Conservation (phyloP, 2,329 filamentous ascomycete genomes). For the Aspergillus fijiensis region DNA sequence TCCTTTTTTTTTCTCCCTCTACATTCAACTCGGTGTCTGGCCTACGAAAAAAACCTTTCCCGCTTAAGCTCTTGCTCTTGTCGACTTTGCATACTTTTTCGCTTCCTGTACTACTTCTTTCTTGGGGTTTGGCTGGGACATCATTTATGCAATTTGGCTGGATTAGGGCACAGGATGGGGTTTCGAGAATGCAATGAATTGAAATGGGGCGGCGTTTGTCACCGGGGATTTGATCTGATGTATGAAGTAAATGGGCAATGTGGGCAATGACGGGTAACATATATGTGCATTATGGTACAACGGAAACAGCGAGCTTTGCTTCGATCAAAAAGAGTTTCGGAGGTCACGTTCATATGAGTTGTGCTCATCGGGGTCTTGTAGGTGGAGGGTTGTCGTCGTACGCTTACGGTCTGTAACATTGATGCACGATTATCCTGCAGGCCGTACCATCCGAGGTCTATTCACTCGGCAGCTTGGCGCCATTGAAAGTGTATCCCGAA, state of each 20-base stretch:
- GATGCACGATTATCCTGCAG: too few species aligned
- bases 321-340: neutral
- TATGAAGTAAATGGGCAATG: neutral
- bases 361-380: too few species aligned
- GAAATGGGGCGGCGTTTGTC: constrained; percentile 20
- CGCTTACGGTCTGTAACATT: too few species aligned
- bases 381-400: too few species aligned
- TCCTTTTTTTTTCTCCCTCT: constrained; percentile 18
- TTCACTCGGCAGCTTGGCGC: too few species aligned
- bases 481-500: too few species aligned
- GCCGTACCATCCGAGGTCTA: too few species aligned
- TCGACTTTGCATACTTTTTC: constrained; percentile 24
- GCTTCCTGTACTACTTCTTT: constrained; percentile 28
- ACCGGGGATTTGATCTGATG: constrained; percentile 4
- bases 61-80: constrained; percentile 18
- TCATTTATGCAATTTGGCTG: constrained; percentile 23
- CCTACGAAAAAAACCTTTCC: constrained; percentile 19
- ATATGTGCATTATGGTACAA: neutral
- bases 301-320: neutral
- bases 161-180: constrained; percentile 21
- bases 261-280: neutral
- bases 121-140: constrained; percentile 25
- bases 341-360: too few species aligned
- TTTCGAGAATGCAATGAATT: constrained; percentile 23
- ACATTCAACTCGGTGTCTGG: constrained; percentile 19